A percentile compares a stretch with the other conserved stretches of the same genome.
Conservation (phyloP, 202 grass and related monocot species). For the Digitaria exilis region DNA sequence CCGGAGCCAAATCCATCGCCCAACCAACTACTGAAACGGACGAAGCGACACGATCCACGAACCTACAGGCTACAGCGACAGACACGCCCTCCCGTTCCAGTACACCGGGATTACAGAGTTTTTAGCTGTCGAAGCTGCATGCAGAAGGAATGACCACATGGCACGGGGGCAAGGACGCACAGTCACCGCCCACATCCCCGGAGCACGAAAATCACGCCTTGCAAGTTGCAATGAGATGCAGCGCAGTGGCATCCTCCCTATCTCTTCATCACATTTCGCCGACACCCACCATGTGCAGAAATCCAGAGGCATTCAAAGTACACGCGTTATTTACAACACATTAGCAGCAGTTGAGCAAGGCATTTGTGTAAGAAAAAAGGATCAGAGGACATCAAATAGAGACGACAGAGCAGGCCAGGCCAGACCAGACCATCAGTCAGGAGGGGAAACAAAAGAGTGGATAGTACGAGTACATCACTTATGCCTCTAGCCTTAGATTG, state of each 20-base stretch:
- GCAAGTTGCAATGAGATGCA: not conserved
- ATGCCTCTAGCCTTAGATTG: conserved; percentile 6
- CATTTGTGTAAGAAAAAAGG: conserved; percentile 10
- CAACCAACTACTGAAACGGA: not conserved
- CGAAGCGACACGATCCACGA: conserved; percentile 21
- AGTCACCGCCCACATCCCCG: conserved; percentile 5
- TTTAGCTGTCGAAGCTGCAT: not conserved
- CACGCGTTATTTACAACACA: conserved; percentile 42
- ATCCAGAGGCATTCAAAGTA: conserved; percentile 9
- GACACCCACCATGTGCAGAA: conserved; percentile 21
- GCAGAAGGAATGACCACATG: conserved; percentile 26
- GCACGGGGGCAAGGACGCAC: not conserved
- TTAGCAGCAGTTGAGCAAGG: conserved; percentile 19
- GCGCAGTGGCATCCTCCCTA: no score
- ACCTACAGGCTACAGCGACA: conserved; percentile 9
- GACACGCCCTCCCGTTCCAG: conserved; percentile 1
- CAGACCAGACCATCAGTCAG: not conserved
- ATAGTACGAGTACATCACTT: not conserved
- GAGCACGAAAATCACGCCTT: not conserved
- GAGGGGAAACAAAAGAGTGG: not conserved
- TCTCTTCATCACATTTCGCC: conserved; percentile 9
- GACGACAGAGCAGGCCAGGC: no score
- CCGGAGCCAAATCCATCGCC: not conserved
- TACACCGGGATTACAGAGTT: conserved; percentile 9
- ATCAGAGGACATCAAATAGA: not conserved